Conservation (phyloP, 116 monocot genomes). For the Zostera marina region DNA sequence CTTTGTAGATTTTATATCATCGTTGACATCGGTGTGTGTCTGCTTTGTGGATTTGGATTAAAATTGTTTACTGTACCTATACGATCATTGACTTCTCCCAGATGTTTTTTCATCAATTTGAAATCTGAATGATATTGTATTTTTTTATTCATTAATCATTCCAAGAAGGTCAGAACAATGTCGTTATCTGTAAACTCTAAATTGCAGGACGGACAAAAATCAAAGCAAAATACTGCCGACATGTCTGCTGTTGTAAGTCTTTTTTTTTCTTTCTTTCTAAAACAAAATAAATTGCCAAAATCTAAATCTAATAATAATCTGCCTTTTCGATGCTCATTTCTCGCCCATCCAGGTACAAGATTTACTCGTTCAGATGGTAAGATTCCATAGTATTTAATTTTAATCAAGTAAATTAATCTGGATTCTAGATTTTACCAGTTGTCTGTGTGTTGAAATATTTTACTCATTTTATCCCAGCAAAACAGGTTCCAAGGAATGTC, state of each 20-base stretch:
- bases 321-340: neutral
- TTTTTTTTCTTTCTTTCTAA: neutral
- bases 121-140: too few relatives aligned
- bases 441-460: slow-evolving; percentile 5
- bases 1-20: too few relatives aligned
- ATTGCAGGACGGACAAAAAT: slow-evolving; percentile 32
- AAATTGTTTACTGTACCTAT: too few relatives aligned
- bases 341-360: slow-evolving; percentile 41
- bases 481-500: slow-evolving; percentile 72
- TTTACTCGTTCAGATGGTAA: slow-evolving; percentile 55
- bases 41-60: too few relatives aligned
- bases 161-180: too few relatives aligned
- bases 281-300: too few relatives aligned
- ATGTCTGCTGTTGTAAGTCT: slow-evolving; percentile 49
- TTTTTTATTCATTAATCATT: too few relatives aligned
- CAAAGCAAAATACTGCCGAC: slow-evolving; percentile 42
- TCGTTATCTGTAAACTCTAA: neutral
- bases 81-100: too few relatives aligned
- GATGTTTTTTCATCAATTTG: too few relatives aligned
- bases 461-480: slow-evolving; percentile 37
- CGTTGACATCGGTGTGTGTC: too few relatives aligned
- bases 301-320: neutral
- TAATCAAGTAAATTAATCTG: neutral
- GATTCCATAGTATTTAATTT: slow-evolving; percentile 3
- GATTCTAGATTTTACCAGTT: too few relatives aligned